Conservation (phyloP, 192 early-diverging fungal genomes). For the Coemansia sp. region DNA sequence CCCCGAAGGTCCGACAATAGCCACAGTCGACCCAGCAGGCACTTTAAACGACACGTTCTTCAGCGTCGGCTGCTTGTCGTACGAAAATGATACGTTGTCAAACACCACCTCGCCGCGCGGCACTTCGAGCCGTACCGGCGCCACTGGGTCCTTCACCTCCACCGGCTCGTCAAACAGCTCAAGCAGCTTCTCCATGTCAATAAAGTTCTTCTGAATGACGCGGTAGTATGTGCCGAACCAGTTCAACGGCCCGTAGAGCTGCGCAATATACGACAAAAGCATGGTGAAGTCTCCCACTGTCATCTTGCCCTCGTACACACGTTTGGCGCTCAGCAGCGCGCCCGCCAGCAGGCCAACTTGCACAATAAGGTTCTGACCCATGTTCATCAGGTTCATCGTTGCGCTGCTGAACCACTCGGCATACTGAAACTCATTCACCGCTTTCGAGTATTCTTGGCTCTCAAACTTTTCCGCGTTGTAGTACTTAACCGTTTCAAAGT, state of each 20-base stretch:
- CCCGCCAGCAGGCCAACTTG: conserved; percentile 80
- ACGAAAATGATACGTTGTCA: conserved; percentile 65
- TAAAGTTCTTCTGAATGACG: conserved; percentile 87
- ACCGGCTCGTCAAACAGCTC: conserved; percentile 62
- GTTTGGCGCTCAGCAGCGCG: conserved; percentile 78
- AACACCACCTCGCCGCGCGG: conserved; percentile 61
- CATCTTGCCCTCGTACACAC: conserved; percentile 69
- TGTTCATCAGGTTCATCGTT: conserved; percentile 79
- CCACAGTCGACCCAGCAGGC: conserved; percentile 45
- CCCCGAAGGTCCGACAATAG: conserved; percentile 55
- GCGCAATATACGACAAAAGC: conserved; percentile 84
- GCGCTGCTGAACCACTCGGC: conserved; percentile 82
- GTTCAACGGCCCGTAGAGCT: conserved; percentile 86
- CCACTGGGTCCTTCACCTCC: conserved; percentile 40
- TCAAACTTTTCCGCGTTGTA: conserved; percentile 91
- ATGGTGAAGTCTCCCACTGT: conserved; percentile 84
- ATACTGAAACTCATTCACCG: conserved; percentile 74
- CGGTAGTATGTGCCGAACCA: conserved; percentile 96
- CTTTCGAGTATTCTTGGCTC: conserved; percentile 71
- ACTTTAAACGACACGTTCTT: conserved; percentile 51
- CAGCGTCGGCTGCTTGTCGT: conserved; percentile 57
- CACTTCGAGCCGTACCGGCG: conserved; percentile 25
- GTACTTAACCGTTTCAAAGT: conserved; percentile 99
- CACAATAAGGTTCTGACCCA: conserved; percentile 86
- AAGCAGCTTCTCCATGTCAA: conserved; percentile 98